These are phyloP conservation scores for Westerdykella aurantiaca DNA, from an alignment of 2,329 filamentous ascomycete genomes.

Conservation along the genomic window DNA sequence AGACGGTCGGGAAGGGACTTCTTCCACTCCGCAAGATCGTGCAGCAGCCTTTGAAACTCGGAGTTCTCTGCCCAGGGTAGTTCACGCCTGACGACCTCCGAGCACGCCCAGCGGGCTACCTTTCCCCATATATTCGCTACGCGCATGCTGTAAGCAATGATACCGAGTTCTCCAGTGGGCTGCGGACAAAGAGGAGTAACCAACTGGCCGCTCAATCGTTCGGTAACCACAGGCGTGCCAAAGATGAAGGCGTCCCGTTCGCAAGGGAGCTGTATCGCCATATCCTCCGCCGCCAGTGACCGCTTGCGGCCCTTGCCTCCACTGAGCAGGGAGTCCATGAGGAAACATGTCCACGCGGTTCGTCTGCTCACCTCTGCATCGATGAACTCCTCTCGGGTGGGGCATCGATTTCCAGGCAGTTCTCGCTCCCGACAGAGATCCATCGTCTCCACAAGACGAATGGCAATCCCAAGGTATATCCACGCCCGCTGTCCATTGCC, in stretches of 20 bases:
- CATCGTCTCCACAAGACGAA: slow-evolving; percentile 38
- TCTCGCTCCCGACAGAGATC: slow-evolving; percentile 35
- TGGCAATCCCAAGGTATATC: slow-evolving; percentile 41
- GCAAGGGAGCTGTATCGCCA: slow-evolving; percentile 37
- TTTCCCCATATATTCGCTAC: slow-evolving; percentile 40
- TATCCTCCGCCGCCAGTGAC: slow-evolving; percentile 30
- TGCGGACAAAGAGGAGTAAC: slow-evolving; percentile 24
- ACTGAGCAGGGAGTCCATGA: slow-evolving; percentile 40
- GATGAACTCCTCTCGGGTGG: slow-evolving; percentile 37
- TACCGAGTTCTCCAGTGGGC: slow-evolving; percentile 31
- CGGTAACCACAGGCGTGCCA: slow-evolving; percentile 34
- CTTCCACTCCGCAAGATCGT: slow-evolving; percentile 34
- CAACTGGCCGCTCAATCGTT: slow-evolving; percentile 24
- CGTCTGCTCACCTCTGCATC: slow-evolving; percentile 37
- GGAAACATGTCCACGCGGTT: slow-evolving; percentile 40
- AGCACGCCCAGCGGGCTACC: slow-evolving; percentile 39
- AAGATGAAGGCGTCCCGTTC: slow-evolving; percentile 38
- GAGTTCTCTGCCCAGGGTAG: slow-evolving; percentile 34
- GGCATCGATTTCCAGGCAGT: slow-evolving; percentile 24
- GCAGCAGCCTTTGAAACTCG: slow-evolving; percentile 33
- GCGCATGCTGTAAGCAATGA: slow-evolving; percentile 37
- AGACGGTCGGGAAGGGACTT: slow-evolving; percentile 30
- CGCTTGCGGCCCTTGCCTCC: slow-evolving; percentile 38
- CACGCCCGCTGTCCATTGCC: slow-evolving; percentile 39
- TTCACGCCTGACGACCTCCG: slow-evolving; percentile 31